Percentiles rank a stretch among this genome's conserved stretches.
These are phyloP conservation scores for Globisporangium cystogenes DNA, from an alignment of 352 stramenopile species.

Conservation along the genomic window DNA sequence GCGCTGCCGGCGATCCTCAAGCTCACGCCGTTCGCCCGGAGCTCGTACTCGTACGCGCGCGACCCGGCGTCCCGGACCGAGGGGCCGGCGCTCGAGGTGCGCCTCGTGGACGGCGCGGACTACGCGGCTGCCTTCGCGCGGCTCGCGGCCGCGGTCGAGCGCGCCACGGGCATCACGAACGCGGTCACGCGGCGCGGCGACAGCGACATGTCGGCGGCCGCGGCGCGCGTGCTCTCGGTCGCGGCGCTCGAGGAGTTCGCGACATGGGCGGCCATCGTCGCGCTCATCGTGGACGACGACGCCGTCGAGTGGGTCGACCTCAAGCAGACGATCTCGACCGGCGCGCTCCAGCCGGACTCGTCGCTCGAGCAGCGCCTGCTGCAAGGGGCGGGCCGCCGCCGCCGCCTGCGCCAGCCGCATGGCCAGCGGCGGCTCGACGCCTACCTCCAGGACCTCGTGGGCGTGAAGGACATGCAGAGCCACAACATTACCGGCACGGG, in stretches of 20 bases:
- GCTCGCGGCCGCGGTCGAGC: slow-evolving; percentile 21
- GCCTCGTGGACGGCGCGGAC: slow-evolving; percentile 33
- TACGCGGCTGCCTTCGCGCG: slow-evolving; percentile 17
- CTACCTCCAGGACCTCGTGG: slow-evolving; percentile 51
- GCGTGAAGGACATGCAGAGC: slow-evolving; percentile 41
- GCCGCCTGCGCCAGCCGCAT: not conserved
- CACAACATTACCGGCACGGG: slow-evolving; percentile 60
- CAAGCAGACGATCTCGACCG: slow-evolving; percentile 34
- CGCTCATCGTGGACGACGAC: slow-evolving; percentile 47
- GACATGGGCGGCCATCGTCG: slow-evolving; percentile 45
- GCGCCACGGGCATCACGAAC: slow-evolving; percentile 45
- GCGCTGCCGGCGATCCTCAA: slow-evolving; percentile 59
- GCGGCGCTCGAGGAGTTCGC: slow-evolving; percentile 47
- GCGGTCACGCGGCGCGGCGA: slow-evolving; percentile 23
- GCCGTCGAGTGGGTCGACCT: slow-evolving; percentile 71
- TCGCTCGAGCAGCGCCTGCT: slow-evolving; percentile 40
- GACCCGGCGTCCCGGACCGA: slow-evolving; percentile 17
- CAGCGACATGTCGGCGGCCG: slow-evolving; percentile 4
- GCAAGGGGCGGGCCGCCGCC: slow-evolving; percentile 1
- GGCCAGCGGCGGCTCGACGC: slow-evolving; percentile 34
- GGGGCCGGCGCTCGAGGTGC: slow-evolving; percentile 37
- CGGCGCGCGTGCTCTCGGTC: slow-evolving; percentile 29
- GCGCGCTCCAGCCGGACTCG: slow-evolving; percentile 21
- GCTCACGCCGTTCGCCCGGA: slow-evolving; percentile 66
- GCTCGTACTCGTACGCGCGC: slow-evolving; percentile 29